Percentiles rank a stretch among this genome's conserved stretches.
Conservation (phyloP, 441 rosid species). For the Theobroma grandiflorum region DNA sequence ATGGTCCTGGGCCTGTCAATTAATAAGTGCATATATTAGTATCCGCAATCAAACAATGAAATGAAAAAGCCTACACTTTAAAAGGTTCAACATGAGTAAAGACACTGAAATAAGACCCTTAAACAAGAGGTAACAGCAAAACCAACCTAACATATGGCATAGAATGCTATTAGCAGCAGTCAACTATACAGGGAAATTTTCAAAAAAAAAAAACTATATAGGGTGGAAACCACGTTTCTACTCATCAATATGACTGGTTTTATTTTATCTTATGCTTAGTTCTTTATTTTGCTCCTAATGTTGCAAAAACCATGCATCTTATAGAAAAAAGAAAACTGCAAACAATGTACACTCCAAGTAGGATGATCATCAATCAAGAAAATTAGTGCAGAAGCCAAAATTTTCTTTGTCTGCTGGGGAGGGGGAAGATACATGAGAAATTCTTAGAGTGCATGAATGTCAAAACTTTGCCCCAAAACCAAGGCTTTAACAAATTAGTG, state of each 20-base stretch:
- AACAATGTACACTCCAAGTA: slow-evolving; percentile 18
- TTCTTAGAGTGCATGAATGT: background rate
- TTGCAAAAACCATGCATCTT: slow-evolving; percentile 10
- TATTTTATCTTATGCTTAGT: background rate
- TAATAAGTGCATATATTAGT: slow-evolving; percentile 29
- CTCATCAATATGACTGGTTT: background rate
- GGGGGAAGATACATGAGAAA: slow-evolving; percentile 3
- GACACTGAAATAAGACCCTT: background rate
- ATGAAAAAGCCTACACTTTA: slow-evolving; percentile 24
- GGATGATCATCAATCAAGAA: slow-evolving; percentile 15
- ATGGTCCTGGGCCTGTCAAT: slow-evolving; percentile 77
- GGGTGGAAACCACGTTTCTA: slow-evolving; percentile 2
- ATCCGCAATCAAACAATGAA: slow-evolving; percentile 7
- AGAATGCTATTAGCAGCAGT: slow-evolving; percentile 21
- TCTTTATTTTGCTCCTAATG: slow-evolving; percentile 9
- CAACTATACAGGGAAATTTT: background rate
- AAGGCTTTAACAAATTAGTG: background rate
- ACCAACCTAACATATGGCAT: slow-evolving; percentile 1
- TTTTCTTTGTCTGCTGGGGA: slow-evolving; percentile 8
- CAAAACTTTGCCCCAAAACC: slow-evolving; percentile 1
- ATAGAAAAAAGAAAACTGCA: background rate
- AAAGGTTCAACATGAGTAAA: background rate
- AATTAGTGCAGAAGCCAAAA: slow-evolving; percentile 4
- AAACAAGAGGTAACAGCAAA: slow-evolving; percentile 15
- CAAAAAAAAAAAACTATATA: background rate